Percentiles rank a stretch among this genome's conserved stretches.
These are phyloP conservation scores for Linum tenue DNA, from an alignment of 345 rosid genomes.

Conservation along the genomic window DNA sequence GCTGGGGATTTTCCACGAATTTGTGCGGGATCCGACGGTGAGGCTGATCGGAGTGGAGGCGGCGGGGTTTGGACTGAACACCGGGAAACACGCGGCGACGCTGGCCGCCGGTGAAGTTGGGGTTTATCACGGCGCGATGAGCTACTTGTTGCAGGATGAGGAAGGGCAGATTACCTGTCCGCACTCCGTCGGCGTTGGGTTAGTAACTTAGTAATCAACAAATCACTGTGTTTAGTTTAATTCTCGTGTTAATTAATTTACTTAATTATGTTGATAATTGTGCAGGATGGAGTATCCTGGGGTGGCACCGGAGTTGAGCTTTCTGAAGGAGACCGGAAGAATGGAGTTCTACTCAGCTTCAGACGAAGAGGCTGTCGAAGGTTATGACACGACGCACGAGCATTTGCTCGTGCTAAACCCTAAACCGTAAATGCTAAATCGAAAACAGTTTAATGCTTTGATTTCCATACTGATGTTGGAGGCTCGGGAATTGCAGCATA, in stretches of 20 bases:
- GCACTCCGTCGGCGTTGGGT: constrained; percentile 66
- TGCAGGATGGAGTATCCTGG: constrained; percentile 71
- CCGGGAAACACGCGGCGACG: constrained; percentile 73
- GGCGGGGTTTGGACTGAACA: constrained; percentile 67
- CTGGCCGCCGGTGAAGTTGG: constrained; percentile 69
- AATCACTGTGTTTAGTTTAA: neutral
- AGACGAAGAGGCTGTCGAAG: constrained; percentile 65
- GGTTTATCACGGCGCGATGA: constrained; percentile 78
- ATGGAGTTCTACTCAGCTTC: constrained; percentile 58
- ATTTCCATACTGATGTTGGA: neutral
- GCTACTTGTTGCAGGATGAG: constrained; percentile 62
- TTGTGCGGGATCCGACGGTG: constrained; percentile 50
- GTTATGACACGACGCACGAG: constrained; percentile 18
- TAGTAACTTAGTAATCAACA: constrained; percentile 6
- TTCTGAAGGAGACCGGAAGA: constrained; percentile 54
- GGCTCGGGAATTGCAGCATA: constrained; percentile 33
- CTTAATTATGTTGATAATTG: neutral
- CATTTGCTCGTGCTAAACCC: neutral
- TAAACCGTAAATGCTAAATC: neutral
- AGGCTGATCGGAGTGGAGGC: constrained; percentile 77
- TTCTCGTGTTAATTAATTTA: neutral
- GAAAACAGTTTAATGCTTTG: neutral
- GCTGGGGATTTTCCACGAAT: constrained; percentile 69
- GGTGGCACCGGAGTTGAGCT: constrained; percentile 75
- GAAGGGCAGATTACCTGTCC: constrained; percentile 61